Conservation (phyloP, 441 rosid species). For the Brassica hybrid region DNA sequence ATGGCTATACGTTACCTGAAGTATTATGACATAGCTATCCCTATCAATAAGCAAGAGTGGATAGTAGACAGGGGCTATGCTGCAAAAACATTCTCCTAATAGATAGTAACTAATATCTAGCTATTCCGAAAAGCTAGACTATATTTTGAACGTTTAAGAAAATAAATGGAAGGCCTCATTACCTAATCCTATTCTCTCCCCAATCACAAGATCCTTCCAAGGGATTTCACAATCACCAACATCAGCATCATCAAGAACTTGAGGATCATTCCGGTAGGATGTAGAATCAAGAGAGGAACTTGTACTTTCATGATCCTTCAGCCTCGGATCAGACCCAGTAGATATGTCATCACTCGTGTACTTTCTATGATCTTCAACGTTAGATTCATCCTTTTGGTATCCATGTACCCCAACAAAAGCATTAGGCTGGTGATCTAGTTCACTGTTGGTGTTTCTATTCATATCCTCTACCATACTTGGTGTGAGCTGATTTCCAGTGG, state of each 20-base stretch:
- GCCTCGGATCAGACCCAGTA: slow-evolving; percentile 55
- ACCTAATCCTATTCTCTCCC: slow-evolving; percentile 99
- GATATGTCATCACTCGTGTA: slow-evolving; percentile 58
- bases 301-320: slow-evolving; percentile 72
- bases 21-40: slow-evolving; percentile 3
- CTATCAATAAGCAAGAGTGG: slow-evolving; percentile 5
- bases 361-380: slow-evolving; percentile 55
- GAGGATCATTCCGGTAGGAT: slow-evolving; percentile 53
- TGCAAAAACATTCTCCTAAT: neutral
- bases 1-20: slow-evolving; percentile 25
- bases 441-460: slow-evolving; percentile 44
- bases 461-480: slow-evolving; percentile 47
- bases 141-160: slow-evolving; percentile 17
- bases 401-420: slow-evolving; percentile 40
- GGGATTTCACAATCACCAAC: slow-evolving; percentile 96
- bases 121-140: slow-evolving; percentile 6
- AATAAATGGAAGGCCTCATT: slow-evolving; percentile 39
- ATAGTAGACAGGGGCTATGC: slow-evolving; percentile 5
- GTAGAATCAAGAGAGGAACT: slow-evolving; percentile 67
- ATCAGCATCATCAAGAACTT: slow-evolving; percentile 87
- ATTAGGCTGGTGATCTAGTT: slow-evolving; percentile 47
- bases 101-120: slow-evolving; percentile 23
- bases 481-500: slow-evolving; percentile 48
- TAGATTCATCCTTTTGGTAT: slow-evolving; percentile 54
- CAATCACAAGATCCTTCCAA: slow-evolving; percentile 95